phyloP scores from a whole-genome alignment of 148 eudicot species.

The Limonium bicolor region DNA sequence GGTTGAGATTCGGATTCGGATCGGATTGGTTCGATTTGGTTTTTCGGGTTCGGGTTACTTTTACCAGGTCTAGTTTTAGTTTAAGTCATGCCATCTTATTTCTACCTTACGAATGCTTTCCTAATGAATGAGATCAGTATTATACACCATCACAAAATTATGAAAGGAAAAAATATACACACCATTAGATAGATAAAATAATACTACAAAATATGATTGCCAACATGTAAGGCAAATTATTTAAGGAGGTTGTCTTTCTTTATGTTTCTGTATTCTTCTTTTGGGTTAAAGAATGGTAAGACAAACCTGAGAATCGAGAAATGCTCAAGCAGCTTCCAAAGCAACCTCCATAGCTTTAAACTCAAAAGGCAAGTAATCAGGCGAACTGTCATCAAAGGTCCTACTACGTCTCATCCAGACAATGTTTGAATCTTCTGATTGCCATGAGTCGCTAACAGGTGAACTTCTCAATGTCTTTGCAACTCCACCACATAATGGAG shows the following conservation, averaged over 20 bases:
- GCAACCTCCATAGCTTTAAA: conserved; percentile 7
- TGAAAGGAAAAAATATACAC: too few species aligned
- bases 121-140: too few species aligned
- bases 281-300: neutral
- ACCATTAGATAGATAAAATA: too few species aligned
- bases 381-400: neutral
- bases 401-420: conserved; percentile 34
- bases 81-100: too few species aligned
- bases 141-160: too few species aligned
- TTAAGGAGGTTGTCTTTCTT: too few species aligned
- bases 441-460: conserved; percentile 55
- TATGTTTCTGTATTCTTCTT: neutral
- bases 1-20: too few species aligned
- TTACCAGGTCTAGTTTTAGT: too few species aligned
- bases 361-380: conserved; percentile 9
- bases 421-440: conserved; percentile 39
- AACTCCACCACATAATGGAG: conserved; percentile 85
- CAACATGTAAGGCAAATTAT: neutral
- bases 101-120: too few species aligned
- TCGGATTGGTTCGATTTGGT: too few species aligned
- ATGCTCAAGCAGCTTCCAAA: conserved; percentile 5
- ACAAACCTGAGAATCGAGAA: conserved; percentile 5
- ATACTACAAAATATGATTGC: too few species aligned
- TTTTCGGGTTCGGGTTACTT: too few species aligned
- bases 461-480: conserved; percentile 47